Evolutionary conservation across 2,329 filamentous ascomycete genomes (phyloP).

Genomic region (Trichophyton mentagrophytes): DNA sequence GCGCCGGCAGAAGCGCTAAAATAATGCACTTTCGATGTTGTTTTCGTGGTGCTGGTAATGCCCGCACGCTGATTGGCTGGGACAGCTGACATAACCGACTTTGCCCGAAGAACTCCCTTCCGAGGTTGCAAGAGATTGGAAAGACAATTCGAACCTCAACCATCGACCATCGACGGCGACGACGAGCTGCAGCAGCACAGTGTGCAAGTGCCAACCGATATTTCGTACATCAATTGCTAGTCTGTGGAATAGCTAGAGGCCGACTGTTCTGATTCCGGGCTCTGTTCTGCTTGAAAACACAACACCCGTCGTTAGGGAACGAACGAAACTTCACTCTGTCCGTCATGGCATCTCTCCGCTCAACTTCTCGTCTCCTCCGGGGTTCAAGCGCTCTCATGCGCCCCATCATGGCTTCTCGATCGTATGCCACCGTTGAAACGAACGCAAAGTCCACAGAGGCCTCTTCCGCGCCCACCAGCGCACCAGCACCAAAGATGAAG

Average conservation of each 20-base stretch:
- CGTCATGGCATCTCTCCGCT: conserved; percentile 38
- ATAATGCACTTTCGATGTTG: background rate
- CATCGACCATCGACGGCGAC: background rate
- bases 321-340: conserved; percentile 5
- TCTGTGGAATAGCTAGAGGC: background rate
- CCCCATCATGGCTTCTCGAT: conserved; percentile 27
- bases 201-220: background rate
- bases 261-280: background rate
- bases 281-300: background rate
- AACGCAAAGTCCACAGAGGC: conserved; percentile 19
- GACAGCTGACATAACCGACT: conserved; percentile 14
- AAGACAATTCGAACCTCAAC: conserved; percentile 3
- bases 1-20: background rate
- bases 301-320: background rate
- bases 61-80: conserved; percentile 11
- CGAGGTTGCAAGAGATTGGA: conserved; percentile 9
- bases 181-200: background rate
- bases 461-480: conserved; percentile 46
- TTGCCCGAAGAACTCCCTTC: conserved; percentile 8
- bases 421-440: conserved; percentile 36
- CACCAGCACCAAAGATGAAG: conserved; percentile 60
- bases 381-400: conserved; percentile 32
- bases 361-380: conserved; percentile 35
- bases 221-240: background rate
- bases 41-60: conserved; percentile 11